Evolutionary conservation across 2,329 filamentous ascomycete species (phyloP).

Genomic region (Fulvia fulva): DNA sequence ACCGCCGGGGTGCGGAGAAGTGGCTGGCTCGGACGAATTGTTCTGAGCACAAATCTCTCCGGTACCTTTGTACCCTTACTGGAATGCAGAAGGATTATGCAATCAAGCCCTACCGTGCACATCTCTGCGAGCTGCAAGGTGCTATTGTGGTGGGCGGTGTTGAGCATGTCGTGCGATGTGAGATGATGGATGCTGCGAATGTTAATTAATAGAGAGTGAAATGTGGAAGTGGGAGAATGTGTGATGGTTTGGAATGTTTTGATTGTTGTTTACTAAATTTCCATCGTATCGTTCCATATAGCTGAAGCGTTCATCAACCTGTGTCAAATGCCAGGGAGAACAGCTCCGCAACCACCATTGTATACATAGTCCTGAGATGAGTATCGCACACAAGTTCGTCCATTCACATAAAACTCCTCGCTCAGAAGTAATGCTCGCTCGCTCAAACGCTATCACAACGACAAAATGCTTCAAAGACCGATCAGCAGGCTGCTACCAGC

Average conservation of each 20-base stretch:
- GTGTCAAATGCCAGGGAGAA: slow-evolving; percentile 12
- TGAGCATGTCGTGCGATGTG: neutral
- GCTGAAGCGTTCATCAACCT: slow-evolving; percentile 14
- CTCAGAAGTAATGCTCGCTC: slow-evolving; percentile 13
- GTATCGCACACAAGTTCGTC: slow-evolving; percentile 14
- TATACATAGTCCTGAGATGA: slow-evolving; percentile 22
- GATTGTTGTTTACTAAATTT: slow-evolving; percentile 8
- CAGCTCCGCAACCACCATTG: slow-evolving; percentile 5
- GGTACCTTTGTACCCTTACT: neutral
- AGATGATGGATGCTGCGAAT: neutral
- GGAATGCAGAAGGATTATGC: neutral
- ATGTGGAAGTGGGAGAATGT: neutral
- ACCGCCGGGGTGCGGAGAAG: too few species aligned
- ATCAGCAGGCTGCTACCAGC: slow-evolving; percentile 41
- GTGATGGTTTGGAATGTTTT: slow-evolving; percentile 5
- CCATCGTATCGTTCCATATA: neutral
- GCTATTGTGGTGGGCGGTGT: neutral
- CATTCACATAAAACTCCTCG: slow-evolving; percentile 18
- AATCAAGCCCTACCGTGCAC: neutral
- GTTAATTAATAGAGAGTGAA: too few species aligned
- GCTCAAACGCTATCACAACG: slow-evolving; percentile 27
- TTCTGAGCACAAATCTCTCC: too few species aligned
- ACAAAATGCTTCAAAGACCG: slow-evolving; percentile 23
- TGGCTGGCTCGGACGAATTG: too few species aligned
- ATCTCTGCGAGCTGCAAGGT: neutral